A percentile compares a stretch with the other conserved stretches of the same genome.
Conservation (phyloP, 352 stramenopile species). For the Blastocystis sp. region DNA sequence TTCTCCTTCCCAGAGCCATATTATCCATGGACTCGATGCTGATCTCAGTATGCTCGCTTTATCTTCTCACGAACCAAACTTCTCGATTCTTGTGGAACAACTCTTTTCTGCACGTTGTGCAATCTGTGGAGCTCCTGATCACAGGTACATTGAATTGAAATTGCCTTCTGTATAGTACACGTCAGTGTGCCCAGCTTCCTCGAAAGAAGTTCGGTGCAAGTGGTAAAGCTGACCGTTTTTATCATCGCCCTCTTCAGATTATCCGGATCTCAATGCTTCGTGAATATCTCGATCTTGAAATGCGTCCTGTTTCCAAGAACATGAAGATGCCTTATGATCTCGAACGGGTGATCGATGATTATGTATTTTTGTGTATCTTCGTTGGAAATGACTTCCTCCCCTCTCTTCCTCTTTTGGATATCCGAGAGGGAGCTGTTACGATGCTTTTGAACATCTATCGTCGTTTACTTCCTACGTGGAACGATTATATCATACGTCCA, state of each 20-base stretch:
- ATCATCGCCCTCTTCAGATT: conserved; percentile 75
- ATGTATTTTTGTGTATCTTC: conserved; percentile 97
- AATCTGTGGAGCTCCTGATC: conserved; percentile 10
- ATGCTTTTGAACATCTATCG: conserved; percentile 72
- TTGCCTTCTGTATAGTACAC: background rate
- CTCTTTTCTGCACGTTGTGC: conserved; percentile 75
- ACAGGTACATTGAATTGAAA: background rate
- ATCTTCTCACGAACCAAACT: conserved; percentile 93
- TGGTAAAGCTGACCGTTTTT: conserved; percentile 70
- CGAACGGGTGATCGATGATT: conserved; percentile 93
- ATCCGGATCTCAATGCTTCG: conserved; percentile 81
- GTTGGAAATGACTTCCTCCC: conserved; percentile 97
- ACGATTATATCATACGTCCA: conserved; percentile 53
- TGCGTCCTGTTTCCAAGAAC: conserved; percentile 73
- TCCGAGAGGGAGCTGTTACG: conserved; percentile 74
- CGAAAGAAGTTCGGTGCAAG: conserved; percentile 82
- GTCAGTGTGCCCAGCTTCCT: conserved; percentile 72
- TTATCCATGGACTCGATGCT: conserved; percentile 85
- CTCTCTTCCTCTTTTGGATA: conserved; percentile 90
- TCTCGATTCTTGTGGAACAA: conserved; percentile 77
- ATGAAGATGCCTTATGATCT: conserved; percentile 87
- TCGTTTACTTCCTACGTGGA: conserved; percentile 19
- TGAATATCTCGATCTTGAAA: conserved; percentile 81
- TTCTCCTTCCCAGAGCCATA: conserved; percentile 74
- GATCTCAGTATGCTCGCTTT: conserved; percentile 98